These are phyloP conservation scores for Apophysomyces ossiformis DNA, from an alignment of 371 early-diverging fungal species.

Conservation along the genomic window DNA sequence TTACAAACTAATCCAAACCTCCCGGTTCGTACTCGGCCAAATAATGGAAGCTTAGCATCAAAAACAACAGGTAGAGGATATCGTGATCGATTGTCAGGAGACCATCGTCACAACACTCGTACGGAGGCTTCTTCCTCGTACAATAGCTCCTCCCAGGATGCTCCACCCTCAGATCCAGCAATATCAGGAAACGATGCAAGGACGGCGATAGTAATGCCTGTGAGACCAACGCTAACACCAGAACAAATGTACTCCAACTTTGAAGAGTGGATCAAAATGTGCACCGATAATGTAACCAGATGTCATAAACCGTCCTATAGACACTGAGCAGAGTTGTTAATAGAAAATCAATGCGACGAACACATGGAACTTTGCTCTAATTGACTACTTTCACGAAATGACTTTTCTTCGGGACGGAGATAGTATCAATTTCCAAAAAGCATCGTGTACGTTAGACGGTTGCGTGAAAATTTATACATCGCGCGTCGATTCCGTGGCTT, in stretches of 20 bases:
- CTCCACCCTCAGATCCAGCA: background rate
- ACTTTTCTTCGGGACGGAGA: conserved; percentile 92
- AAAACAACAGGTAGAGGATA: conserved; percentile 5
- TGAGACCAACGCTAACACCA: conserved; percentile 34
- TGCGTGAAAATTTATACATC: conserved; percentile 99
- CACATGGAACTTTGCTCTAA: conserved; percentile 98
- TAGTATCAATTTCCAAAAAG: conserved; percentile 99
- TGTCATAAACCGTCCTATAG: background rate
- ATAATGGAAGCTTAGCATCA: background rate
- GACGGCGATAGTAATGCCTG: conserved; percentile 16
- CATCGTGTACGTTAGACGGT: conserved; percentile 98
- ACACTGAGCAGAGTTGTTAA: background rate
- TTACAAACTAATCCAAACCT: background rate
- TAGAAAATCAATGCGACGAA: conserved; percentile 98
- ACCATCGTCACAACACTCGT: background rate
- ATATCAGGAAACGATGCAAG: background rate
- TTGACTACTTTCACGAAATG: conserved; percentile 99
- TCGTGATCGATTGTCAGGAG: conserved; percentile 22
- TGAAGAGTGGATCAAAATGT: conserved; percentile 98
- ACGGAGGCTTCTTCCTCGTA: background rate
- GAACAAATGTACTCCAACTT: conserved; percentile 68
- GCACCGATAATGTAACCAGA: conserved; percentile 86
- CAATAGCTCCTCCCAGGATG: background rate
- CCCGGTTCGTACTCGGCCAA: background rate
- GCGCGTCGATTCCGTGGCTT: conserved; percentile 97